Base-by-base conservation (phyloP, 495 filamentous ascomycete genomes). In the Xylaria flabelliformis region DNA sequence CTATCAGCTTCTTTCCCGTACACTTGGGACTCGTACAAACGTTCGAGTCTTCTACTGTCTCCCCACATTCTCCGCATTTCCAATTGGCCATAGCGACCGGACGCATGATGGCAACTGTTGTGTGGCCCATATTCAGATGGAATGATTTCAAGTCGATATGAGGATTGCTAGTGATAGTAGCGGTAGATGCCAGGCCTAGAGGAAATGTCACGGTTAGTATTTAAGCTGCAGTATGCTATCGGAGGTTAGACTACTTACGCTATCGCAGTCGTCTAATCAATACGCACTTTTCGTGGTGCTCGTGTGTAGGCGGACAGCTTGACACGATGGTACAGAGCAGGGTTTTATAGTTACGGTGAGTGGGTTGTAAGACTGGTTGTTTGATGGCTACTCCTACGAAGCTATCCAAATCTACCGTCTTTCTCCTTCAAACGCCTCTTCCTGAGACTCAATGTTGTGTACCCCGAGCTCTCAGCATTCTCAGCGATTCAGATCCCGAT, bases 311-410 rank as follows among this genome's bases (percentile, higher is more conserved):
- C 12, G 17, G 17, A 39, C 39, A 2, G 17, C 42, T 36, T 6
- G 6, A 29, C 21, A 46, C n/a, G 4, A 29, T n/a, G 58, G 21
- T 44, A 39, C 19, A 32, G 12, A 12, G 10, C n/a, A 50, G 4
- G 2, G 21, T 32, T 67, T 70, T 63, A 70, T 70, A 70, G 26
- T 59, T 10, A 36, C 59, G 15, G 26, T 6, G 12, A 21, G 50
- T 29, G 55, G 21, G 10, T 26, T 50, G 5, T 34, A 32, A 10
- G n/a, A 7, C 6, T 42, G 2, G 3, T 36, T 53, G 17, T 26
- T 66, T 4, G 15, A 1, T 66, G 29, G 2, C 4, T 53, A 46
- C 39, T 53, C 44, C 19, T 32, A 36, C 46, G 13, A 21, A 46
- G 2, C 29, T 46, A 32, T 39, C 24, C 64, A 53, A 3, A 66